Percentiles rank a stretch among this genome's conserved stretches.
phyloP scores from a whole-genome alignment of 257 asterid genomes.

The Linderniella brevidens region DNA sequence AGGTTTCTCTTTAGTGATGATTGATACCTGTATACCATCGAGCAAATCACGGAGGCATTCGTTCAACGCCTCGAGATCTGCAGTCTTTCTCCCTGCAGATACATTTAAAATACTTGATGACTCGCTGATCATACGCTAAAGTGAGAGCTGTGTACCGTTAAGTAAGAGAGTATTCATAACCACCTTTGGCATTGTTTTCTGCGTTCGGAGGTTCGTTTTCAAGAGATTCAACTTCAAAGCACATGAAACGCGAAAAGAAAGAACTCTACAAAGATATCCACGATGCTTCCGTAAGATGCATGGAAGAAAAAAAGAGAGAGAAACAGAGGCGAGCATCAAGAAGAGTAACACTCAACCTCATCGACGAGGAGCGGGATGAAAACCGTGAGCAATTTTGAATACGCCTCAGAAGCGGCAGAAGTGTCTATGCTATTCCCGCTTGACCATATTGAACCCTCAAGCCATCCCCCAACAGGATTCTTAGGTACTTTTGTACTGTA shows the following conservation, averaged over 20 bases:
- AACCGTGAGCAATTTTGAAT: constrained; percentile 67
- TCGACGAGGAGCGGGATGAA: constrained; percentile 89
- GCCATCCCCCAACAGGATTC: constrained; percentile 55
- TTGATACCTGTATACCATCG: constrained; percentile 80
- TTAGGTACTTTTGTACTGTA: constrained; percentile 66
- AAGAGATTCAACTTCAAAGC: constrained; percentile 84
- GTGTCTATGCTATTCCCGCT: constrained; percentile 55
- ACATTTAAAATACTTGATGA: constrained; percentile 10
- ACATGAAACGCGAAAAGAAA: constrained; percentile 90
- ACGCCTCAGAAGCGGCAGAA: constrained; percentile 75
- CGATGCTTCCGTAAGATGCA: background rate
- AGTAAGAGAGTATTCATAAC: constrained; percentile 15
- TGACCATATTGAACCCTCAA: constrained; percentile 61
- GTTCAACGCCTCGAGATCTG: constrained; percentile 66
- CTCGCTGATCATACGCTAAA: constrained; percentile 1
- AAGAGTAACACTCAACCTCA: constrained; percentile 42
- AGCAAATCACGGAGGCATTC: constrained; percentile 78
- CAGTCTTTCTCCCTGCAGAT: constrained; percentile 34
- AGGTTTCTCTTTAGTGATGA: background rate
- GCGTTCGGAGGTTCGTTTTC: constrained; percentile 38
- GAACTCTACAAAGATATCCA: constrained; percentile 43
- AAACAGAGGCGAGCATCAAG: constrained; percentile 11
- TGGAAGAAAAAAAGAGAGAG: background rate
- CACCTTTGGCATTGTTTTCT: constrained; percentile 35
- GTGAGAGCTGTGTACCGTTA: constrained; percentile 4